Conservation (phyloP, 2,329 filamentous ascomycete species). For the Sporothrix luriei region DNA sequence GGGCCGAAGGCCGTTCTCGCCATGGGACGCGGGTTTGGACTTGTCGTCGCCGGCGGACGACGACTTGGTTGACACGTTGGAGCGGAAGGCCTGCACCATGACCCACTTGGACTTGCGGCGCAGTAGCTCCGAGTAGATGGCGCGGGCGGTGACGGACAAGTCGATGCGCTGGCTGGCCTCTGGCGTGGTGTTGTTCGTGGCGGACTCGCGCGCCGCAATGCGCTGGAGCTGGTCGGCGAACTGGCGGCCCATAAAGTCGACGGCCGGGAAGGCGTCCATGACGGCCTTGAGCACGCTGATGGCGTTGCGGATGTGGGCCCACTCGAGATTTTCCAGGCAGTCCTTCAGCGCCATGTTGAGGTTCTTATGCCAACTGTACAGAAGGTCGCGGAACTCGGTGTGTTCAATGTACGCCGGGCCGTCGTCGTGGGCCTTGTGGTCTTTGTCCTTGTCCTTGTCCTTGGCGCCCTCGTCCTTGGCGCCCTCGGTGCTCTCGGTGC, state of each 20-base stretch:
- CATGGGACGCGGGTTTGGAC: conserved; percentile 32
- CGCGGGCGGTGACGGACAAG: conserved; percentile 71
- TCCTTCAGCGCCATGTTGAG: conserved; percentile 77
- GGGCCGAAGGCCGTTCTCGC: conserved; percentile 55
- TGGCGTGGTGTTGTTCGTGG: conserved; percentile 49
- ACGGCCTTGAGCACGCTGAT: conserved; percentile 85
- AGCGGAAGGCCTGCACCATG: conserved; percentile 71
- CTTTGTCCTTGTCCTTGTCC: not conserved
- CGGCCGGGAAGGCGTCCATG: conserved; percentile 78
- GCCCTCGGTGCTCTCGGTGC: not conserved
- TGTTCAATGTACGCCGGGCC: conserved; percentile 67
- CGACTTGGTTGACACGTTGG: conserved; percentile 49
- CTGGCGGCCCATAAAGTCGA: conserved; percentile 81
- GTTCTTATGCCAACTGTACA: conserved; percentile 89
- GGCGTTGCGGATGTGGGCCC: conserved; percentile 97
- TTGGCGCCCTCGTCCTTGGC: not conserved
- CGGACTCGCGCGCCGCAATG: conserved; percentile 65
- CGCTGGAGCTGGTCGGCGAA: conserved; percentile 65
- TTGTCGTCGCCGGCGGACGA: conserved; percentile 31
- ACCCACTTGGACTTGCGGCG: conserved; percentile 70
- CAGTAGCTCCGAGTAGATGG: conserved; percentile 69
- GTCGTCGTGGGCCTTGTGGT: not conserved
- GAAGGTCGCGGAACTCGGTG: conserved; percentile 79
- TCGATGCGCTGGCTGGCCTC: conserved; percentile 68
- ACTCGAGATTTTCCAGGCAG: conserved; percentile 81